Evolutionary conservation across 345 rosid genomes (phyloP).

Genomic region (Salix arbutifolia): DNA sequence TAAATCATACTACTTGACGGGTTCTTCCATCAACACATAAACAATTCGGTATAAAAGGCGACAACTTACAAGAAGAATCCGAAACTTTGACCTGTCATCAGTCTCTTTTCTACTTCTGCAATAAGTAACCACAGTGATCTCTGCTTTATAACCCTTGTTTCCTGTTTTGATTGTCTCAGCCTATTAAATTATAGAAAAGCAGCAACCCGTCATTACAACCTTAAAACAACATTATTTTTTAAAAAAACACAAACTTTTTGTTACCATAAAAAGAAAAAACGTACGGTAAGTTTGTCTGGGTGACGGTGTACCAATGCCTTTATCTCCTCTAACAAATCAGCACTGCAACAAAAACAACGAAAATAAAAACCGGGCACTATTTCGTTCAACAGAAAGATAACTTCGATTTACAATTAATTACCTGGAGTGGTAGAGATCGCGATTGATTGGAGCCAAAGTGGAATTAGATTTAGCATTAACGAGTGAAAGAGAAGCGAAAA

Average conservation of each 20-base stretch:
- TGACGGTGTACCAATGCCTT: conserved; percentile 62
- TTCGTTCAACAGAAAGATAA: not conserved
- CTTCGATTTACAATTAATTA: not conserved
- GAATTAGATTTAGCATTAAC: conserved; percentile 23
- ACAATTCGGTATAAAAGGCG: not conserved
- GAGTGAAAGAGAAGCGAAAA: conserved; percentile 14
- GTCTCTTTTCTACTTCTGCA: conserved; percentile 34
- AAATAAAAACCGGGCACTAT: not conserved
- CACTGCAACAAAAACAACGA: conserved; percentile 30
- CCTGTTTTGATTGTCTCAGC: conserved; percentile 51
- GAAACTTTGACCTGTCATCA: conserved; percentile 62
- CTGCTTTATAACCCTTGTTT: conserved; percentile 68
- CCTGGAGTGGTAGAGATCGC: conserved; percentile 87
- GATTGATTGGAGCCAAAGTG: conserved; percentile 58
- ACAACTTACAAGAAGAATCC: conserved; percentile 90
- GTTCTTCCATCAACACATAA: not conserved
- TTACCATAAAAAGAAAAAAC: conserved; percentile 3
- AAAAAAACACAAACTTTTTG: not conserved
- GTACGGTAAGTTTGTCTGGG: conserved; percentile 66
- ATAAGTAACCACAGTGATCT: conserved; percentile 67
- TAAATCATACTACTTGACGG: not conserved
- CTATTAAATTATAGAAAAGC: conserved; percentile 18
- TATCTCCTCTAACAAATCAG: conserved; percentile 60
- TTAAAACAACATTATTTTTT: not conserved
- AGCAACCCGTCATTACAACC: not conserved